Percentiles rank a stretch among this genome's conserved stretches.
Conservation (phyloP, 176 grass and related monocot species). For the Eleusine coracana region DNA sequence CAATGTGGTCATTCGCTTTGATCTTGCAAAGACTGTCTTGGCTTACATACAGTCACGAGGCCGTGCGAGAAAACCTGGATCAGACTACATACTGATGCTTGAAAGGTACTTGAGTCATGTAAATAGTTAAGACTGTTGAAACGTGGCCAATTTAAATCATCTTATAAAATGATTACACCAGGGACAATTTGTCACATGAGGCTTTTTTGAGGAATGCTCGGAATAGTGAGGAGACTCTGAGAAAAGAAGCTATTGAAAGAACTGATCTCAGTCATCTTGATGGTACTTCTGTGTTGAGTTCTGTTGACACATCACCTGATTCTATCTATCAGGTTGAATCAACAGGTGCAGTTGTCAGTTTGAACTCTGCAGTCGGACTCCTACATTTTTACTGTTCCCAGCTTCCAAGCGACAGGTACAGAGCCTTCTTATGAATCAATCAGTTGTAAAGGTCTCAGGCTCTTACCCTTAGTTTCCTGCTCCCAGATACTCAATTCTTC, state of each 20-base stretch:
- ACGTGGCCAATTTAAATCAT: conserved; percentile 7
- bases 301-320: conserved; percentile 59
- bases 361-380: conserved; percentile 98
- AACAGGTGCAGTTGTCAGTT: conserved; percentile 96
- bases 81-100: conserved; percentile 99
- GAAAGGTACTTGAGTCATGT: conserved; percentile 72
- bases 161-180: conserved; percentile 54
- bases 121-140: conserved; percentile 11
- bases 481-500: conserved; percentile 92
- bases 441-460: conserved; percentile 1
- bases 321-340: conserved; percentile 93
- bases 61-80: conserved; percentile 98
- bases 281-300: conserved; percentile 58
- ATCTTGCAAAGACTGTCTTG: conserved; percentile 98
- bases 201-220: conserved; percentile 90
- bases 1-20: conserved; percentile 99
- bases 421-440: conserved; percentile 29
- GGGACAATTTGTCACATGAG: conserved; percentile 85
- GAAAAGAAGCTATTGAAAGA: conserved; percentile 99
- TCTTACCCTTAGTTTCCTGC: conserved; percentile 22
- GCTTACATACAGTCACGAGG: conserved; percentile 96
- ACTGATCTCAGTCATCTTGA: conserved; percentile 98
- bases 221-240: conserved; percentile 95
- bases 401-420: conserved; percentile 91
- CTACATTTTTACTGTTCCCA: conserved; percentile 98